Conservation (phyloP, 2,329 filamentous ascomycete genomes). For the Beauveria sp. region DNA sequence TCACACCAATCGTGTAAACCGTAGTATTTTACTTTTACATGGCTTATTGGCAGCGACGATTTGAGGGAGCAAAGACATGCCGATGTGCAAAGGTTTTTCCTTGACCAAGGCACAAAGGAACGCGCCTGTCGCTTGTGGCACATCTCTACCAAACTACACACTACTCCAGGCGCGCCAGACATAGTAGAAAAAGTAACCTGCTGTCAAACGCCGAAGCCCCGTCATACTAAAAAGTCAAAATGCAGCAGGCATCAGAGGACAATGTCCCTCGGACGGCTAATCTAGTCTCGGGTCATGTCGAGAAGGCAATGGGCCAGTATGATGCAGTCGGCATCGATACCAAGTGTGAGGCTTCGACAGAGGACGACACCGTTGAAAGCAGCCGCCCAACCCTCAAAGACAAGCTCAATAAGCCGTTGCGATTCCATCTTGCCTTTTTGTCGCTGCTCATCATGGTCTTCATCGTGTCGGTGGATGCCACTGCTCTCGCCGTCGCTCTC, state of each 20-base stretch:
- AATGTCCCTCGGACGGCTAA: neutral
- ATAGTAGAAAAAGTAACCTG: no score
- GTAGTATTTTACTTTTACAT: no score
- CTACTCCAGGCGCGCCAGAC: no score
- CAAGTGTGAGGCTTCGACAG: neutral
- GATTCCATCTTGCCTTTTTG: neutral
- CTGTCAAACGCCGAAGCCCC: no score
- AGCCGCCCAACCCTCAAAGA: neutral
- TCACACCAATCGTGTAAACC: neutral
- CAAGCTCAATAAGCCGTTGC: neutral
- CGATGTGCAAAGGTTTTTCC: neutral
- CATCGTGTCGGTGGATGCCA: neutral
- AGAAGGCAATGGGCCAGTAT: neutral
- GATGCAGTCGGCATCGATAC: neutral
- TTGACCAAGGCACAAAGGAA: neutral
- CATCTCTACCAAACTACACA: no score
- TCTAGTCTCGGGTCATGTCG: neutral
- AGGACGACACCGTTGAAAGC: neutral
- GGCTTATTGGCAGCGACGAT: no score
- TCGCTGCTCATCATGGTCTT: constrained; percentile 1
- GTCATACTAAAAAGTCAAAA: neutral
- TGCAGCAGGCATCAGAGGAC: neutral
- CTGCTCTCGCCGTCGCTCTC: neutral
- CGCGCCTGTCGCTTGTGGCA: no score
- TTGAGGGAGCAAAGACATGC: neutral